These are phyloP conservation scores for Magnusiomyces ingens DNA, from an alignment of 1,139 yeast species.

Conservation along the genomic window DNA sequence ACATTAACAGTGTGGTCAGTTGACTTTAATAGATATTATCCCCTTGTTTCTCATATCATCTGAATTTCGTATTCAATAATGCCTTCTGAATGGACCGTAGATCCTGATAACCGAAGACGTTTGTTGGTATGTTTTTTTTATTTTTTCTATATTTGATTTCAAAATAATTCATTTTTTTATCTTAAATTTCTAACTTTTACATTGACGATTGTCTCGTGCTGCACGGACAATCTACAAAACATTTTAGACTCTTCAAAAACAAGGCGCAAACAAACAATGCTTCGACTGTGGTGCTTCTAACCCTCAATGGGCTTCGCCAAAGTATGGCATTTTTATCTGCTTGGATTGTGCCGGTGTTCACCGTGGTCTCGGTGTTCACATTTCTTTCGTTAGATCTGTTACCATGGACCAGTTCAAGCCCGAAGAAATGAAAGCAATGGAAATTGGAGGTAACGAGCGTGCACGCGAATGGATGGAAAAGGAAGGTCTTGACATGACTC, in stretches of 20 bases:
- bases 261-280: conserved; percentile 70
- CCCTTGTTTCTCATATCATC: background rate
- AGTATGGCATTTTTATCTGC: conserved; percentile 89
- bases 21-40: background rate
- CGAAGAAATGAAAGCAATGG: conserved; percentile 80
- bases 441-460: conserved; percentile 83
- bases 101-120: conserved; percentile 84
- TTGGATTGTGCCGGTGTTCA: conserved; percentile 96
- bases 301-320: conserved; percentile 98
- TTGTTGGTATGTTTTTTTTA: conserved; percentile 37
- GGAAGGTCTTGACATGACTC: conserved; percentile 62
- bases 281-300: conserved; percentile 91
- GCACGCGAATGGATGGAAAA: conserved; percentile 71
- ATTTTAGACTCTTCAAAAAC: conserved; percentile 55
- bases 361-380: conserved; percentile 92
- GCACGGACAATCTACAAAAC: background rate
- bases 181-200: too few species aligned
- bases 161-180: background rate
- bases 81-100: conserved; percentile 63
- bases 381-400: conserved; percentile 88
- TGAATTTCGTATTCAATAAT: conserved; percentile 8
- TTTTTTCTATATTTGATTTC: background rate
- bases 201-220: too few species aligned
- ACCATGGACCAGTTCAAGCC: conserved; percentile 91
- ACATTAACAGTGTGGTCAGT: too few species aligned